These are phyloP conservation scores for Boletus sp. DNA, from an alignment of 768 basidiomycete genomes.

Conservation along the genomic window DNA sequence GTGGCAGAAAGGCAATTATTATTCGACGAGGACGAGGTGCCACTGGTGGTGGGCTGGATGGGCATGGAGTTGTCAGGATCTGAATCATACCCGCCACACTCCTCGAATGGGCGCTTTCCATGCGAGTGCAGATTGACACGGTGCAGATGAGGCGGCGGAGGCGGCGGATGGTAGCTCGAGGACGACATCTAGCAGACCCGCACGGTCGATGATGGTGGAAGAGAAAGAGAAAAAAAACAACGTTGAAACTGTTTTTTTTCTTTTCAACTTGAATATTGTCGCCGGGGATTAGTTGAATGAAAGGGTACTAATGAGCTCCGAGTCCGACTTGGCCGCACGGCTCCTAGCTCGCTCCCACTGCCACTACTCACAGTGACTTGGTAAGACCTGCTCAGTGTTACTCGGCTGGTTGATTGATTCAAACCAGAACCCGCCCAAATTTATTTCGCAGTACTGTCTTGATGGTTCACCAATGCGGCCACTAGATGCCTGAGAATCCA, in stretches of 20 bases:
- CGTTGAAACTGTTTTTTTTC: constrained; percentile 1
- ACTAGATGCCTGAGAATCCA: background rate
- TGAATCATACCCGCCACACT: constrained; percentile 33
- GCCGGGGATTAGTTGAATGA: background rate
- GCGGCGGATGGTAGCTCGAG: constrained; percentile 20
- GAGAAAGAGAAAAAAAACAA: background rate
- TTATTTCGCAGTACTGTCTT: background rate
- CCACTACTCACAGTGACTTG: background rate
- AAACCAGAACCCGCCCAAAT: background rate
- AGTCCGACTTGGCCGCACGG: constrained; percentile 9
- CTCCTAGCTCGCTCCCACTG: constrained; percentile 11
- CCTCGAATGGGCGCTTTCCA: constrained; percentile 33
- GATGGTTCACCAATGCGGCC: background rate
- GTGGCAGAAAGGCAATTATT: constrained; percentile 10
- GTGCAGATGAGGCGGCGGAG: constrained; percentile 23
- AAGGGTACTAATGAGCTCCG: background rate
- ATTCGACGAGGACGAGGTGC: constrained; percentile 23
- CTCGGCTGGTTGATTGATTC: background rate
- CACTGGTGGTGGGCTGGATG: constrained; percentile 22
- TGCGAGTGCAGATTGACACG: constrained; percentile 25
- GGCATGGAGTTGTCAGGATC: constrained; percentile 29
- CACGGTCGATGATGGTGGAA: constrained; percentile 20
- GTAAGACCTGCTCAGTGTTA: constrained; percentile 1
- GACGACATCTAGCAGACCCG: constrained; percentile 22
- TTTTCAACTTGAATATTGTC: constrained; percentile 3